A percentile compares a stretch with the other conserved stretches of the same genome.
phyloP scores from a whole-genome alignment of 2,329 filamentous ascomycete genomes.

The Botrytis deweyae region DNA sequence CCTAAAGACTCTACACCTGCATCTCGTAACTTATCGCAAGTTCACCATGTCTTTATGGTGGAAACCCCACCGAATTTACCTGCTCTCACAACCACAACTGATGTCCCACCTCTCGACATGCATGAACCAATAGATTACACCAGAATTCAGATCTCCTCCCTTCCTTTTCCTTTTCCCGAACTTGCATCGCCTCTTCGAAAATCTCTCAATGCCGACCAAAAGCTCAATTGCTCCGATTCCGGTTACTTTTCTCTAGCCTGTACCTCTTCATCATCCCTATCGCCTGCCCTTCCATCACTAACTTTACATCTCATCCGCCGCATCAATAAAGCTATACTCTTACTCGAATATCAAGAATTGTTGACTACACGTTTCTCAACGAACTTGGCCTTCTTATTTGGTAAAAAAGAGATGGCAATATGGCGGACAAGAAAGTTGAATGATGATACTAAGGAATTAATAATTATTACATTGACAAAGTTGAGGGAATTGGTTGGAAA shows the following conservation, averaged over 20 bases:
- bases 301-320: conserved; percentile 16
- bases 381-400: conserved; percentile 18
- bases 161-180: conserved; percentile 4
- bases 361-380: conserved; percentile 18
- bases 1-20: neutral
- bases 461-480: conserved; percentile 19
- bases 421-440: conserved; percentile 14
- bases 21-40: neutral
- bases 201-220: conserved; percentile 6
- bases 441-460: conserved; percentile 19
- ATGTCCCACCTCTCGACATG: neutral
- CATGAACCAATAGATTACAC: conserved; percentile 20
- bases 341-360: conserved; percentile 19
- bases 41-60: neutral
- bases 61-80: neutral
- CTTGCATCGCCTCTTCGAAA: conserved; percentile 4
- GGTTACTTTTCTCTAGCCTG: conserved; percentile 12
- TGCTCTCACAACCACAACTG: conserved; percentile 5
- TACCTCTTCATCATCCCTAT: neutral
- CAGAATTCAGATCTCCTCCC: conserved; percentile 12
- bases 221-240: conserved; percentile 15
- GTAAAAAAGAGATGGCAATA: conserved; percentile 20
- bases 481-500: conserved; percentile 21
- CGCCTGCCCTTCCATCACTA: neutral
- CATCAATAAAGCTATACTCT: conserved; percentile 6